Percentiles rank a stretch among this genome's conserved stretches.
These are phyloP conservation scores for Bryoerythrophyllum caledonicum DNA, from an alignment of 225 moss, liverwort and hornwort species.

Conservation along the genomic window DNA sequence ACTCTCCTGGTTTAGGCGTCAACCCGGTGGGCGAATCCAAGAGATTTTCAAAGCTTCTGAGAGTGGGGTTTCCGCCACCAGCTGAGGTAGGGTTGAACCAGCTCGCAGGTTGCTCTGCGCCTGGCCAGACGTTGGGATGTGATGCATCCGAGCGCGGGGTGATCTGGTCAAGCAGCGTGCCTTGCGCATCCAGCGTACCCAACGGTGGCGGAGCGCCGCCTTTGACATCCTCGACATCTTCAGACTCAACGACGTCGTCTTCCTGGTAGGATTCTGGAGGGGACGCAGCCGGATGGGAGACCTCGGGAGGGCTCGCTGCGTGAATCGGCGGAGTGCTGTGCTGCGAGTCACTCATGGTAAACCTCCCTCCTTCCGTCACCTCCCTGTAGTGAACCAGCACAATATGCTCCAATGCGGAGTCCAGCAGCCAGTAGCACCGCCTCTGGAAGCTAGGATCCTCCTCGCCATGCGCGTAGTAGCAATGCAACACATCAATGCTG, in stretches of 20 bases:
- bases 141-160: constrained; percentile 34
- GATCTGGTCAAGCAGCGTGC: constrained; percentile 56
- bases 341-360: constrained; percentile 51
- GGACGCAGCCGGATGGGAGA: constrained; percentile 42
- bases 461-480: constrained; percentile 70
- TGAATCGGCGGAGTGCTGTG: constrained; percentile 29
- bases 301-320: constrained; percentile 50
- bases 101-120: constrained; percentile 10
- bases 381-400: constrained; percentile 98
- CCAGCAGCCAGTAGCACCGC: constrained; percentile 98
- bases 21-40: constrained; percentile 46
- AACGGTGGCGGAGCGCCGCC: constrained; percentile 23
- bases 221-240: constrained; percentile 38
- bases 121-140: constrained; percentile 31
- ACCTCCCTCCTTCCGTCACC: constrained; percentile 77
- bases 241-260: constrained; percentile 47
- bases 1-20: constrained; percentile 31
- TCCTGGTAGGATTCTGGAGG: constrained; percentile 46
- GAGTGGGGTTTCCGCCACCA: constrained; percentile 24
- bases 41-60: constrained; percentile 37
- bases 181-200: constrained; percentile 38
- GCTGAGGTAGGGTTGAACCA: constrained; percentile 28
- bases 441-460: constrained; percentile 80
- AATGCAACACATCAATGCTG: constrained; percentile 80
- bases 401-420: constrained; percentile 80